Base-by-base conservation (phyloP, 108 stramenopile species). In the Mayamaea pseudoterrestris region DNA sequence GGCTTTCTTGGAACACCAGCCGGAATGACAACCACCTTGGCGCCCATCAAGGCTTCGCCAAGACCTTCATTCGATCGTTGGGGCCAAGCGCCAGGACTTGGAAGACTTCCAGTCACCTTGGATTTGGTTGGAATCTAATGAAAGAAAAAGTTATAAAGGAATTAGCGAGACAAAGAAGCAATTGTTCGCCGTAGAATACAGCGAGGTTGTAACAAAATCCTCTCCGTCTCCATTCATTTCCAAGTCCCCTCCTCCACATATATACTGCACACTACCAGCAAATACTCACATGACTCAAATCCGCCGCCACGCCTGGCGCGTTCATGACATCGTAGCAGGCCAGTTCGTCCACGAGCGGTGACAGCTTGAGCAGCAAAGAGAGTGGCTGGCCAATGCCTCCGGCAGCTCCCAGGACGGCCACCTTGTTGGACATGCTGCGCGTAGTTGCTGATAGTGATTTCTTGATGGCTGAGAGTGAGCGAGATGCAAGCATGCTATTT, bases 371-470 rank as follows among this genome's bases (percentile, higher is more conserved):
- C 18, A 99, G 73, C 50, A 99, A 71, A 30, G 93, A 94, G 30
- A 99, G 76, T 21, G 97, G 96, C 57, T 98, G 96, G 11, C 98
- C 98, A 57, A 99, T 99, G 27, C 98, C 98, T 26, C 98, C 98
- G 14, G 89, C 74, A 12, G 98, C 98, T 40, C 95, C 95, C 18
- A 94, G 71, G 36, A 96, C 93, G 28, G 92, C 85, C 0, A 96
- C 94, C 58, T 90, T 85, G n/a, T 22, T 41, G 3, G 41, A 42
- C 35, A 29, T 27, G 44, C 20, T 21, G 21, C 44, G 23, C 44
- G 26, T 25, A 2, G 44, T 26, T 44, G 44, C 44, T 14, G 44
- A 44, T n/a, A 27, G n/a, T n/a, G 14, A 14, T 27, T n/a, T n/a
- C 22, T 20, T n/a, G 5, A 44, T 25, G 21, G 44, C 22, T 11